Base-by-base conservation (phyloP, 2,329 filamentous ascomycete species). In the Cercospora nicotianae region DNA sequence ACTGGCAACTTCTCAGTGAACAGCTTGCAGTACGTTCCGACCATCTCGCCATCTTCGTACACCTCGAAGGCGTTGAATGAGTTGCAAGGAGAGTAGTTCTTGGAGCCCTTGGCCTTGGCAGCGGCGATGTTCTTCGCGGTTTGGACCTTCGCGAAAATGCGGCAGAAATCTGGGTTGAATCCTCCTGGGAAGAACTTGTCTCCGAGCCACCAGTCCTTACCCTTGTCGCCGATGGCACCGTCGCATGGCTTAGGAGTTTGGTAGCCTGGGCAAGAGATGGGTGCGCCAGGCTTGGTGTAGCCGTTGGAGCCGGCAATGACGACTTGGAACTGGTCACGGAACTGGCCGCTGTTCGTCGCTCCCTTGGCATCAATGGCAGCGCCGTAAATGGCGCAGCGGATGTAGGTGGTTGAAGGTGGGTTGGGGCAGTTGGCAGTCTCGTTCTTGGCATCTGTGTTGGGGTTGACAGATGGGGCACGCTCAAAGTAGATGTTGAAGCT, bases 351-450 rank as follows among this genome's bases (percentile, higher is more conserved):
- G 72, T 77, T 77, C 61, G 72, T 77, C 0, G 76, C 76, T 7
- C 68, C 67, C 20, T 71, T 69, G 36, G 74, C 70, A 26, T 75
- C 72, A 65, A 80, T 76, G 58, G 67, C 70, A 64, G 77, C 77
- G 42, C 78, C 78, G 77, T 77, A 80, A 33, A 80, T 75, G 7
- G 78, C 77, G 74, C 79, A 80, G 73, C 79, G 79, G 76, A 77
- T 79, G 74, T 77, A 78, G 67, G 79, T 79, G 64, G 79, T 77
- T 13, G 77, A 77, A 10, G 75, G 65, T 39, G 78, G 78, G 71
- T 79, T 77, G 12, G 78, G 76, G 75, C 79, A 81, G 67, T 72
- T 70, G 51, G 72, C 73, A 60, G 67, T 71, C 61, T 73, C 71
- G 70, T 72, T 76, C 65, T 63, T 72, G n/a, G 61, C 26, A 63